Conservation (phyloP, 495 filamentous ascomycete species). For the Annulohypoxylon stygium region DNA sequence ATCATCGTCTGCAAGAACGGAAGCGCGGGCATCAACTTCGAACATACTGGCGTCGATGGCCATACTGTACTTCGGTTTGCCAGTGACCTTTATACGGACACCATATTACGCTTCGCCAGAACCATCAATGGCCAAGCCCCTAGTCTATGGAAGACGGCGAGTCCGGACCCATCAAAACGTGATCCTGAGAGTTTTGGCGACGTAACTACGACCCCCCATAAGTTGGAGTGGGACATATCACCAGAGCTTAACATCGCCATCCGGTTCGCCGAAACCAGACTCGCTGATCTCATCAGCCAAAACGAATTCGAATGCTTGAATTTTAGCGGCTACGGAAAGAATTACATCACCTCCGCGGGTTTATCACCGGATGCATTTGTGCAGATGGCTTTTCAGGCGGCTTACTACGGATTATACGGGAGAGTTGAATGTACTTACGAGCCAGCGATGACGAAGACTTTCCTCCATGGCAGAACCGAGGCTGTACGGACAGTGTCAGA, state of each 20-base stretch:
- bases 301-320: conserved; percentile 96
- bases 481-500: conserved; percentile 88
- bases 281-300: conserved; percentile 95
- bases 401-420: conserved; percentile 97
- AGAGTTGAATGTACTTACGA: conserved; percentile 95
- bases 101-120: conserved; percentile 93
- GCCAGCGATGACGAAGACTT: conserved; percentile 97
- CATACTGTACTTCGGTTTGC: conserved; percentile 97
- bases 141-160: conserved; percentile 88
- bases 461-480: conserved; percentile 93
- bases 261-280: conserved; percentile 93
- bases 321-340: conserved; percentile 91
- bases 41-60: conserved; percentile 97
- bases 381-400: conserved; percentile 99
- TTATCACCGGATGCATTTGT: conserved; percentile 98
- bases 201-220: conserved; percentile 93
- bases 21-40: conserved; percentile 97
- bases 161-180: conserved; percentile 92
- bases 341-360: conserved; percentile 96
- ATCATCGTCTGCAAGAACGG: conserved; percentile 99
- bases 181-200: conserved; percentile 95
- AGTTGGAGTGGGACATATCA: conserved; percentile 97
- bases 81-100: conserved; percentile 97
- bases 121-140: conserved; percentile 97
- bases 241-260: conserved; percentile 92